Percentiles rank a stretch among this genome's conserved stretches.
phyloP scores from a whole-genome alignment of 371 early-diverging fungal genomes.

The Zopfochytrium polystomum region DNA sequence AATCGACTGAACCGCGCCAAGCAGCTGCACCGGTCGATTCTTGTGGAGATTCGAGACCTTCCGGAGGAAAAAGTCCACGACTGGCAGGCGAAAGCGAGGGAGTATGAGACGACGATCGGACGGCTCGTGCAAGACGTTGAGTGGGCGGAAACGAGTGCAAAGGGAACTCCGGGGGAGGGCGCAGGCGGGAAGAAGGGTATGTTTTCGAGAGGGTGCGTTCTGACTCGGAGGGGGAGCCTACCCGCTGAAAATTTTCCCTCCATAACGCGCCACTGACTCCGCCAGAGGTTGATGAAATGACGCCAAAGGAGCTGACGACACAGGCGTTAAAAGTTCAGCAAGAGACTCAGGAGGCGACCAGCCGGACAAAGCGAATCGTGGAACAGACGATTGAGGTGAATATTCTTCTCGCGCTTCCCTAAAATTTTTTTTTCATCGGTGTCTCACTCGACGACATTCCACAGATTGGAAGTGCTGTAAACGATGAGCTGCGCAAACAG shows the following conservation, averaged over 20 bases:
- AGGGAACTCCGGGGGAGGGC: constrained; percentile 22
- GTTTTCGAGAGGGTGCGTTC: background rate
- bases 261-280: too few species aligned
- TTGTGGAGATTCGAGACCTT: constrained; percentile 52
- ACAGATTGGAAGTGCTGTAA: constrained; percentile 47
- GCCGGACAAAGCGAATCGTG: constrained; percentile 40
- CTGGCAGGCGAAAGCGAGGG: constrained; percentile 44
- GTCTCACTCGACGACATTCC: background rate
- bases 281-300: constrained; percentile 48
- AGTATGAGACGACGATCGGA: constrained; percentile 39
- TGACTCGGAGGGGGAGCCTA: background rate
- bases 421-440: background rate
- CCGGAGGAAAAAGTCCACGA: constrained; percentile 24
- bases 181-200: constrained; percentile 20
- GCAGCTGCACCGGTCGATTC: constrained; percentile 49
- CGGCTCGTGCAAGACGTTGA: constrained; percentile 54
- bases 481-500: constrained; percentile 47
- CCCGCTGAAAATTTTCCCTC: background rate
- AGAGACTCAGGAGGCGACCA: constrained; percentile 44
- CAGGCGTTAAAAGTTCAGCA: constrained; percentile 48
- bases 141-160: constrained; percentile 53
- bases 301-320: constrained; percentile 49
- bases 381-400: constrained; percentile 51
- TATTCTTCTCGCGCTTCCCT: background rate
- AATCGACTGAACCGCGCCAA: constrained; percentile 50